A percentile compares a stretch with the other conserved stretches of the same genome.
Conservation (phyloP, 1,139 yeast genomes). For the Blastobotrys illinoisensis region DNA sequence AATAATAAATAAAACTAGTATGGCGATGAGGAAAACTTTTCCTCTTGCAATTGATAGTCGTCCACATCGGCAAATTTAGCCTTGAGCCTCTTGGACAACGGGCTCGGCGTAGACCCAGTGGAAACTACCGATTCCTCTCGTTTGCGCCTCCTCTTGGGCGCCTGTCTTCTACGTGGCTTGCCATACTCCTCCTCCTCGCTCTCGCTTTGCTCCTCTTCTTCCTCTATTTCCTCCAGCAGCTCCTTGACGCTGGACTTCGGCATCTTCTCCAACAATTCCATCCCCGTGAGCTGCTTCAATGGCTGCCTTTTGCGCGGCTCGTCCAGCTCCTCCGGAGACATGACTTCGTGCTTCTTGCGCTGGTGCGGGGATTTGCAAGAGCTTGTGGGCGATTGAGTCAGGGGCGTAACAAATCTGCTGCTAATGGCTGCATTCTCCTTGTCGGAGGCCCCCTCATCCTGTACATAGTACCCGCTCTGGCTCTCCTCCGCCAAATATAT, state of each 20-base stretch:
- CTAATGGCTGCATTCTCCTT: neutral
- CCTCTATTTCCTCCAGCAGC: neutral
- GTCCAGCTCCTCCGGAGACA: neutral
- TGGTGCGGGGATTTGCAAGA: neutral
- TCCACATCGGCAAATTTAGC: neutral
- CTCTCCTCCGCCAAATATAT: neutral
- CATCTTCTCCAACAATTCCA: constrained; percentile 9
- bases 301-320: constrained; percentile 2
- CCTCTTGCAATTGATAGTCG: constrained; percentile 5
- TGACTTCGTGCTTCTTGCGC: neutral
- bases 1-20: neutral
- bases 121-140: constrained; percentile 2
- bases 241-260: constrained; percentile 5
- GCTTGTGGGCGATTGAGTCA: neutral
- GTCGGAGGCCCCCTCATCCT: neutral
- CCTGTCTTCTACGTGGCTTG: neutral
- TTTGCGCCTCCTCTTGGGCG: constrained; percentile 8
- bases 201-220: constrained; percentile 3
- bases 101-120: neutral
- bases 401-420: neutral
- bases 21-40: constrained; percentile 5
- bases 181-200: neutral
- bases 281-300: constrained; percentile 2
- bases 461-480: neutral
- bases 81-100: neutral